phyloP scores from a whole-genome alignment of 306 rosid species.

The Glycine tomentella region DNA sequence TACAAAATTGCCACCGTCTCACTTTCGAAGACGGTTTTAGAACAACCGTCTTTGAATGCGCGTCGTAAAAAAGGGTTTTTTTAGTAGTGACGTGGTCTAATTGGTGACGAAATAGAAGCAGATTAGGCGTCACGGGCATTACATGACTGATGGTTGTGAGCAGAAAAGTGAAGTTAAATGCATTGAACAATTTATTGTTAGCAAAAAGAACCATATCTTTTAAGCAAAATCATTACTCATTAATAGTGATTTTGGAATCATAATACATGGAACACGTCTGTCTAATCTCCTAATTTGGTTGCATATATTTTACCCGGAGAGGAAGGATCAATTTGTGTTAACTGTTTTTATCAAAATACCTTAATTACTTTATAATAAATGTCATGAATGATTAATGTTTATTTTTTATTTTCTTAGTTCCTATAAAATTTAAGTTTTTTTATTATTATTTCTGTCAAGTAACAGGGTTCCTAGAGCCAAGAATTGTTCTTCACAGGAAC shows the following conservation, averaged over 20 bases:
- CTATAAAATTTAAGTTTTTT: too few species aligned
- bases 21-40: too few species aligned
- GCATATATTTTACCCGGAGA: constrained; percentile 2
- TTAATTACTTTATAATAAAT: too few species aligned
- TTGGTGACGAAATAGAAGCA: constrained; percentile 4
- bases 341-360: too few species aligned
- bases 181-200: constrained; percentile 4
- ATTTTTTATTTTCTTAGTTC: too few species aligned
- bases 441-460: too few species aligned
- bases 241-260: constrained; percentile 41
- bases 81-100: constrained; percentile 5
- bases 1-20: too few species aligned
- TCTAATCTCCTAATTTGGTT: background rate
- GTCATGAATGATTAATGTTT: too few species aligned
- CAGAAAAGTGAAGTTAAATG: constrained; percentile 32
- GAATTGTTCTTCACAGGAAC: too few species aligned
- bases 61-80: too few species aligned
- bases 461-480: too few species aligned
- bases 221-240: constrained; percentile 41
- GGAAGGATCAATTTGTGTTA: background rate
- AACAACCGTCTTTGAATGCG: too few species aligned
- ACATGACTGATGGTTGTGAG: background rate
- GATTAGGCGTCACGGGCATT: background rate
- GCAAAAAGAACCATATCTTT: constrained; percentile 41
- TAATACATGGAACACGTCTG: constrained; percentile 44